Evolutionary conservation across 192 early-diverging fungal species (phyloP), one percentile per base, ranked within the genome.

Genomic region (Backusella tuberculispora): DNA sequence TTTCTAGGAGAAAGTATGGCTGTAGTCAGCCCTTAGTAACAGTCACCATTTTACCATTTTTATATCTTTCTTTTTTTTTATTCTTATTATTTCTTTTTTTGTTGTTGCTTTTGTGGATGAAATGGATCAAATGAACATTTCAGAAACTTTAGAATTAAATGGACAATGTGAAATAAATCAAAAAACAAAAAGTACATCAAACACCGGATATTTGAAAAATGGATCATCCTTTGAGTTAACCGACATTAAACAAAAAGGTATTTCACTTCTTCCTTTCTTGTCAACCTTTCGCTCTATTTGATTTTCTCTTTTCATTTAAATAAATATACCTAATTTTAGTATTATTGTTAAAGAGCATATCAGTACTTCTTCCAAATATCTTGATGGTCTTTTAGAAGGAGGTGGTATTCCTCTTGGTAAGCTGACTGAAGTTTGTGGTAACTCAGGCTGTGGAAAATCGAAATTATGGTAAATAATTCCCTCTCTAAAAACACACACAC

Each of bases 371-470:
- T 56, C 53, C 9, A 56, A 56, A 26, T 56, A 56, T 24, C 53
- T 56, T 12, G 53, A 56, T 56, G 21, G 24, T 13, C 21, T 56
- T 8, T 56, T 56, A 12, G 53, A 21, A 56, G 53, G 53, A 56
- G 74, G 74, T 14, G 74, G 74, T 14, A 37, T 74, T n/a, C 65
- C 74, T 37, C 15, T 42, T 8, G 19, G 37, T 7, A 66, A 44
- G 9, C 8, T 74, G 21, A 74, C 66, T 19, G 74, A 74, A 42
- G 3, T 67, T n/a, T 67, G 74, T 10, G 74, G 46, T n/a, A 44
- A 53, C 3, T 53, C 74, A 26, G 74, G 74, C 6, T n/a, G 64
- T 53, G 74, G 74, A n/a, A 74, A 74, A 34, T 53, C 74, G 19
- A 45, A 56, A 44, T 50, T 66, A 37, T 46, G 65, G 74, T 74